These are phyloP conservation scores for Candida yuanshanica DNA, from an alignment of 805 yeast genomes.

Conservation along the genomic window DNA sequence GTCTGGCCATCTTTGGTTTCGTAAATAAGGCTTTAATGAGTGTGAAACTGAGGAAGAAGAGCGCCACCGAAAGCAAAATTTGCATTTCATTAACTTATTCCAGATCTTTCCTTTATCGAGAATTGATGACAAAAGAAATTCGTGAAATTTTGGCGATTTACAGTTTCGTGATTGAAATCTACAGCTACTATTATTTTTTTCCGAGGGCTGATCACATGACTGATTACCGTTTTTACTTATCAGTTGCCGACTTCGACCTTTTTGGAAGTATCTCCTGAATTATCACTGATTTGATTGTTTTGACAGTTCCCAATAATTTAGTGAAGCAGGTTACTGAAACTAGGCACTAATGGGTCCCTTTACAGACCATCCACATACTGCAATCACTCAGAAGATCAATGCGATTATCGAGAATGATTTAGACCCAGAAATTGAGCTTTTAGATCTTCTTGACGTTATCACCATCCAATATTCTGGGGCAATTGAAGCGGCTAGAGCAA, in stretches of 20 bases:
- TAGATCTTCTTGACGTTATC: slow-evolving; percentile 29
- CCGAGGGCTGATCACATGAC: too few species aligned
- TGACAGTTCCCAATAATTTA: too few species aligned
- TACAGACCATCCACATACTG: slow-evolving; percentile 60
- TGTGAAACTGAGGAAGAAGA: not conserved
- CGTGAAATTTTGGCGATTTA: not conserved
- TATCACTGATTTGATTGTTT: too few species aligned
- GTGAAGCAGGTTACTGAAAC: too few species aligned
- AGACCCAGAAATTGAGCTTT: slow-evolving; percentile 31
- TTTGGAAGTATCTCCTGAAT: too few species aligned
- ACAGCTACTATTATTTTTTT: too few species aligned
- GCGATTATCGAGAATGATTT: slow-evolving; percentile 33
- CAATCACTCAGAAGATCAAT: slow-evolving; percentile 61
- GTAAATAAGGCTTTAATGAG: not conserved
- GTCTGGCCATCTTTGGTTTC: slow-evolving; percentile 44
- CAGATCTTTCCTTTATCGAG: too few species aligned
- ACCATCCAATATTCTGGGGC: slow-evolving; percentile 34
- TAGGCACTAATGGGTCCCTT: slow-evolving; percentile 59
- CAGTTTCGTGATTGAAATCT: not conserved
- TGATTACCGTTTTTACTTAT: too few species aligned
- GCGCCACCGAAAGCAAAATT: not conserved
- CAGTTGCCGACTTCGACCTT: too few species aligned
- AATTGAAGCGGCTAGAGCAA: slow-evolving; percentile 83
- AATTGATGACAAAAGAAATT: not conserved
- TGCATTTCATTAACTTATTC: not conserved